phyloP scores from a whole-genome alignment of 1,284 basidiomycete species.

The Microbotryum saponariae region DNA sequence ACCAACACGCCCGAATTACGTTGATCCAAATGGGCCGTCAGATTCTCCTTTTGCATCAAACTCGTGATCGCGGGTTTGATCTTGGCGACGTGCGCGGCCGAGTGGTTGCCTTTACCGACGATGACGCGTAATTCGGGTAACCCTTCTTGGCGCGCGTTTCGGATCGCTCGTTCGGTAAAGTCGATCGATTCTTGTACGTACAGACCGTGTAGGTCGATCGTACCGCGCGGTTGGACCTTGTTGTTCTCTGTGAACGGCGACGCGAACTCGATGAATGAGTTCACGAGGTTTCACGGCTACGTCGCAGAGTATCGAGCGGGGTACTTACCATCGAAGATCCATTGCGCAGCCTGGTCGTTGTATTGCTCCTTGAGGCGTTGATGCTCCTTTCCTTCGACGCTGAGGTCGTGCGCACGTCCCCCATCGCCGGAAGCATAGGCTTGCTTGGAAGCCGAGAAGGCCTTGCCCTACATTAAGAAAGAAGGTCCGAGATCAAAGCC shows the following conservation, averaged over 20 bases:
- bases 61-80: conserved; percentile 85
- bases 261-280: background rate
- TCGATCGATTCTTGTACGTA: conserved; percentile 71
- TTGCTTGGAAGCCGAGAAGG: conserved; percentile 48
- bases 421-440: conserved; percentile 67
- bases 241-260: conserved; percentile 62
- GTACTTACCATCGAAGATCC: conserved; percentile 70
- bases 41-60: conserved; percentile 72
- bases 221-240: conserved; percentile 59
- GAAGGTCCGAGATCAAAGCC: too few relatives aligned
- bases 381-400: conserved; percentile 72
- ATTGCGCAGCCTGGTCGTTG: conserved; percentile 76
- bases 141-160: conserved; percentile 58
- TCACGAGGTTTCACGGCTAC: background rate
- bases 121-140: conserved; percentile 70
- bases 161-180: conserved; percentile 39
- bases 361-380: conserved; percentile 69
- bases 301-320: background rate
- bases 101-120: conserved; percentile 78
- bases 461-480: conserved; percentile 12
- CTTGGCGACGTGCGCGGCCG: conserved; percentile 67
- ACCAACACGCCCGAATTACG: conserved; percentile 78
- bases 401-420: conserved; percentile 71
- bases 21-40: conserved; percentile 70
- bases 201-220: conserved; percentile 70